Evolutionary conservation across 257 asterid species (phyloP), one percentile per base, ranked within the genome.

Genomic region (Solanum ossicruentum): DNA sequence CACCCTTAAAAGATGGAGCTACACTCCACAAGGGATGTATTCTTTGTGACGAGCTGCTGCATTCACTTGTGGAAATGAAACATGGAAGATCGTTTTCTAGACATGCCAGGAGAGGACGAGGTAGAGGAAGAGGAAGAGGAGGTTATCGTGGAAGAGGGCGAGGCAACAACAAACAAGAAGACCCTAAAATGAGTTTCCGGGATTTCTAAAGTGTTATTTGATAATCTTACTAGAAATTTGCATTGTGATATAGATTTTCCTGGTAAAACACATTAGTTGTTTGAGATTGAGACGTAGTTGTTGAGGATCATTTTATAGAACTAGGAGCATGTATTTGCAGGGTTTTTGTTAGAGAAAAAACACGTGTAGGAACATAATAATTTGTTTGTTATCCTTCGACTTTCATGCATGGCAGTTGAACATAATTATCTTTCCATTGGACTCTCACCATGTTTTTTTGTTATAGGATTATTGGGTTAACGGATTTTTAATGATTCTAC

Each of bases 111-210:
- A 86, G 95, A 80, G 97, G 98, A 54, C 88, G 95, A 55, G 92
- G 98, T 1, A 89, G 94, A 88, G 97, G 97, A 6, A 88, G 95
- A 57, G 92, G 97, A 80, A 70, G 95, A 84, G 85, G 93, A 66
- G 84, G 91, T 15, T 20, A 80, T 41, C 67, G 91, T 4, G 89
- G 94, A 55, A 85, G 96, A 83, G 93, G 97, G 16, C 85, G 94
- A 18, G 90, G 97, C 28, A 70, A 66, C 84, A 87, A 83, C 86
- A 91, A 87, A 80, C 92, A 88, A 82, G 89, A 92, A 88, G 98
- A 95, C 84, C 98, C 98, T 1, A 95, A 93, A 86, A 93, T 95
- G 98, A 95, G 98, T 89, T 95, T 95, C 78, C 93, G 97, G 1
- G 97, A 94, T 91, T 95, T 95, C 86, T 95, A 1, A 13, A 77